Evolutionary conservation across 2,329 filamentous ascomycete species (phyloP), one percentile per base, ranked within the genome.

Genomic region (Xylaria sp.): DNA sequence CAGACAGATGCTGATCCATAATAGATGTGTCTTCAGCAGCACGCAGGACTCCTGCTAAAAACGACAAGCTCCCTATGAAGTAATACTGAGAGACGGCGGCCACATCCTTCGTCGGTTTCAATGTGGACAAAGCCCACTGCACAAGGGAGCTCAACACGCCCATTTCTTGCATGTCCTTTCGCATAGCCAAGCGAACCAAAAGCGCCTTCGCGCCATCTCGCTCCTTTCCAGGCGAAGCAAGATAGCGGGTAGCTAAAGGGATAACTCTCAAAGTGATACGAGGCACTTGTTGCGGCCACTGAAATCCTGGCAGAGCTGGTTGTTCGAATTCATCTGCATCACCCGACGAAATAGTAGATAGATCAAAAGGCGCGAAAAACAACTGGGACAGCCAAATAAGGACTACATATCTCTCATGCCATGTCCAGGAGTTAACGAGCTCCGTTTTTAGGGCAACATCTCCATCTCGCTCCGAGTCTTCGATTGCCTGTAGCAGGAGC

Each of bases 341-440:
- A 1, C 83, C 80, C 1, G 87, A 88, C 1, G 94, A 98, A 69
- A 99, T 94, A 1, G 93, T 94, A 1, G 91, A 87, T 61, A 99
- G 84, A 75, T 98, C 94, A 80, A 99, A 99, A 0, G 96, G 96
- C 1, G 93, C 93, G 37, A 95, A 86, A 66, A 95, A 84, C 18
- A 96, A 83, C 80, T 96, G 92, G 0, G 92, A 92, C 35, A 95
- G 87, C 96, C 96, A 99, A 10, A 97, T 84, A 4, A 98, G 84
- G 51, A 94, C 89, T 21, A 98, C 84, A 77, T 98, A 98, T 63
- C 92, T 87, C 79, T 98, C 92, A 78, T 97, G 91, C 96, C 96
- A 99, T 0, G 85, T 85, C 85, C 92, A 89, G 27, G 74, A 65
- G 5, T 75, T 73, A 0, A 67, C 59, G 0, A 71, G 59, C n/a